Conservation (phyloP, 129 eudicot species). For the Flaveria bidentis region DNA sequence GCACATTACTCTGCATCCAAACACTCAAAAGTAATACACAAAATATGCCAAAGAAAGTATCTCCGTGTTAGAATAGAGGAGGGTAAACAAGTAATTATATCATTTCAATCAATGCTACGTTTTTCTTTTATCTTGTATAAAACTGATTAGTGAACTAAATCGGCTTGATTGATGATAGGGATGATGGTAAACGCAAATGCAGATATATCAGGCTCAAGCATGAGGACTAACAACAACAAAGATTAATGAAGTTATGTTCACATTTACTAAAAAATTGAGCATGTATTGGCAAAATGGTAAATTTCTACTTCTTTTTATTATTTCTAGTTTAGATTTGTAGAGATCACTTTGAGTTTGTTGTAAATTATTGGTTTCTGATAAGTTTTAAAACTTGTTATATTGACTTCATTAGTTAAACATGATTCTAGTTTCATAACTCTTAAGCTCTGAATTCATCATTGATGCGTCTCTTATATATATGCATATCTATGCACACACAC, state of each 20-base stretch:
- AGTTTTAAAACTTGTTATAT: constrained; percentile 22
- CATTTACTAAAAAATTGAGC: constrained; percentile 11
- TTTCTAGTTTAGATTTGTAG: constrained; percentile 44
- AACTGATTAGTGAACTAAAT: not conserved
- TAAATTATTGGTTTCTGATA: constrained; percentile 47
- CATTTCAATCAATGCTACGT: not conserved
- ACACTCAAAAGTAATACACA: not conserved
- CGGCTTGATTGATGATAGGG: constrained; percentile 20
- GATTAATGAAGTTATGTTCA: constrained; percentile 12
- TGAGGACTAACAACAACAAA: constrained; percentile 11
- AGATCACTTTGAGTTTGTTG: constrained; percentile 42
- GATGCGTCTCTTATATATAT: not conserved
- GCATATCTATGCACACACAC: not conserved
- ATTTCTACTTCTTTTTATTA: constrained; percentile 2
- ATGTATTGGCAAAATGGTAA: constrained; percentile 17
- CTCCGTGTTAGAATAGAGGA: not conserved
- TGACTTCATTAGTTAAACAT: not conserved
- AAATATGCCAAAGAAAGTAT: not conserved
- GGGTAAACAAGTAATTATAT: not conserved
- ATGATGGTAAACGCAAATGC: constrained; percentile 30
- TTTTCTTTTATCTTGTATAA: not conserved
- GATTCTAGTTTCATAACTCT: not conserved
- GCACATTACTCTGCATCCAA: not conserved
- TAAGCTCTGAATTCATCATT: not conserved
- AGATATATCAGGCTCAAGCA: constrained; percentile 26